A percentile compares a stretch with the other conserved stretches of the same genome.
Conservation (phyloP, 495 filamentous ascomycete species). For the Hypoxylon subgilvum region DNA sequence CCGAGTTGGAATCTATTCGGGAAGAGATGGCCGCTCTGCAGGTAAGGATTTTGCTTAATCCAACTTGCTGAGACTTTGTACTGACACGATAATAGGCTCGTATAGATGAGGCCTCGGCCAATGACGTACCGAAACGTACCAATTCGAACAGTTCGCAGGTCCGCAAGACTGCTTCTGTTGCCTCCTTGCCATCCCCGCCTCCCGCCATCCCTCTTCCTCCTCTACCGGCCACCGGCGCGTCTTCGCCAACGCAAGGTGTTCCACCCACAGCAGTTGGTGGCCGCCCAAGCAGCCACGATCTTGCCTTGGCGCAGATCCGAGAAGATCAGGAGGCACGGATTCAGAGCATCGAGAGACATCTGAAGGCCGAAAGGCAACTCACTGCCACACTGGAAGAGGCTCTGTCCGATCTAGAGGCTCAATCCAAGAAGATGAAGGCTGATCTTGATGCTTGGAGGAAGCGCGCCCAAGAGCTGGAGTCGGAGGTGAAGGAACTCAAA, state of each 20-base stretch:
- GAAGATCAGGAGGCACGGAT: slow-evolving; percentile 96
- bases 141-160: slow-evolving; percentile 74
- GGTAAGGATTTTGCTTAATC: slow-evolving; percentile 53
- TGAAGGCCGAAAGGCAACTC: slow-evolving; percentile 94
- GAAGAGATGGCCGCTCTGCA: slow-evolving; percentile 69
- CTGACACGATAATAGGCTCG: slow-evolving; percentile 56
- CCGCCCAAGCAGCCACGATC: slow-evolving; percentile 82
- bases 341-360: slow-evolving; percentile 93
- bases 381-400: slow-evolving; percentile 94
- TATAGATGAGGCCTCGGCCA: slow-evolving; percentile 59
- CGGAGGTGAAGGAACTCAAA: slow-evolving; percentile 73
- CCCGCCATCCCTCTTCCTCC: slow-evolving; percentile 93
- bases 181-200: slow-evolving; percentile 86
- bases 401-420: slow-evolving; percentile 86
- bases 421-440: slow-evolving; percentile 81
- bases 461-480: slow-evolving; percentile 76
- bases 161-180: slow-evolving; percentile 82
- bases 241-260: slow-evolving; percentile 48
- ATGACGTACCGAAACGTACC: slow-evolving; percentile 66
- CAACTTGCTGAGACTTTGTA: neutral
- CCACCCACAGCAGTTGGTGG: slow-evolving; percentile 56
- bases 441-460: slow-evolving; percentile 91
- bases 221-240: slow-evolving; percentile 64
- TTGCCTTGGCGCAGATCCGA: slow-evolving; percentile 72
- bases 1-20: slow-evolving; percentile 66